Evolutionary conservation across 176 grass and related monocot genomes (phyloP).

Genomic region (Phyllostachys edulis): DNA sequence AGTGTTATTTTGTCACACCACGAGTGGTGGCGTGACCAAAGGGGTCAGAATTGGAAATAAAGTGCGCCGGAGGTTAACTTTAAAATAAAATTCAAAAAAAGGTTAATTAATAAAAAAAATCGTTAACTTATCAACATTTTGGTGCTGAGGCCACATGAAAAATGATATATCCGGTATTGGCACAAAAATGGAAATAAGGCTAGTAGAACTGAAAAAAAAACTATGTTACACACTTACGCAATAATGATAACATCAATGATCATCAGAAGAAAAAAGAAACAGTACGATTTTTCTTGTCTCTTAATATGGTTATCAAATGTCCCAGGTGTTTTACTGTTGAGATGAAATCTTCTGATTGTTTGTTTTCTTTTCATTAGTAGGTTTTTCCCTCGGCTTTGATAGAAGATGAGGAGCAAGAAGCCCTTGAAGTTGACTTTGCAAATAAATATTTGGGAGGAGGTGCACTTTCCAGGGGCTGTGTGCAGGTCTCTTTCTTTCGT

Average conservation of each 20-base stretch:
- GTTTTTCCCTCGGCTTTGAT: conserved; percentile 74
- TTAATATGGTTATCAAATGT: not conserved
- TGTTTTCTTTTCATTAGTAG: conserved; percentile 67
- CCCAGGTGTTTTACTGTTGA: not conserved
- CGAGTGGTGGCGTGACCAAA: too few relatives aligned
- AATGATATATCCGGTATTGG: not conserved
- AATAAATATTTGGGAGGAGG: conserved; percentile 96
- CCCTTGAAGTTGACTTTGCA: conserved; percentile 90
- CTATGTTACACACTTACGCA: not conserved
- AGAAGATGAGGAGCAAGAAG: conserved; percentile 82
- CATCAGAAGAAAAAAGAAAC: not conserved
- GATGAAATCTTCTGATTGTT: conserved; percentile 26
- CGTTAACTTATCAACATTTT: not conserved
- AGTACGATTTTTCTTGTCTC: not conserved
- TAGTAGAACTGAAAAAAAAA: not conserved
- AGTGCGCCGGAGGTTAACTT: too few relatives aligned
- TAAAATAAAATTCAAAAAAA: too few relatives aligned
- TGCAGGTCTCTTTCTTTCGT: conserved; percentile 74
- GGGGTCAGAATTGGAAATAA: too few relatives aligned
- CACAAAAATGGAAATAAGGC: not conserved
- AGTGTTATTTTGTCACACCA: too few relatives aligned
- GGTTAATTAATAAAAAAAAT: too few relatives aligned
- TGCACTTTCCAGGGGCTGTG: conserved; percentile 79
- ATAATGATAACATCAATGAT: not conserved
- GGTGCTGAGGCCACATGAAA: not conserved